Conservation (phyloP, 495 filamentous ascomycete genomes). For the Parathielavia hyrcaniae region DNA sequence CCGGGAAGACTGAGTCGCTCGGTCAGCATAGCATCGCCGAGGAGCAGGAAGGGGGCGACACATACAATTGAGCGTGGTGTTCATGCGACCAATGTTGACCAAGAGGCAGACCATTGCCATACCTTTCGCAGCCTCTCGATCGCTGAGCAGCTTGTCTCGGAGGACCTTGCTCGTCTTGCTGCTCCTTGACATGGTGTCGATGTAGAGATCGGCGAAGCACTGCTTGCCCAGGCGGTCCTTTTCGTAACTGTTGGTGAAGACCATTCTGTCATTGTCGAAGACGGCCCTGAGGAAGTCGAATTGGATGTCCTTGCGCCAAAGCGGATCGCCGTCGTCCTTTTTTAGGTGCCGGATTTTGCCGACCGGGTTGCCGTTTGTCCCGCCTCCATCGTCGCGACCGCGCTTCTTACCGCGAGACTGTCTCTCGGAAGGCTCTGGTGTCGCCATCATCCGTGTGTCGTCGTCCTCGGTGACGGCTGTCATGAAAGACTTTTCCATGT, state of each 20-base stretch:
- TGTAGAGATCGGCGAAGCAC: constrained; percentile 93
- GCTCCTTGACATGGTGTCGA: constrained; percentile 96
- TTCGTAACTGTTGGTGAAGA: constrained; percentile 81
- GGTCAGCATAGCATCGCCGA: constrained; percentile 28
- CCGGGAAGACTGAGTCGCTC: constrained; percentile 73
- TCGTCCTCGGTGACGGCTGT: constrained; percentile 33
- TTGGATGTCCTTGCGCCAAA: constrained; percentile 97
- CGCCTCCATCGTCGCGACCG: constrained; percentile 33
- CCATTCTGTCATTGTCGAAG: constrained; percentile 77
- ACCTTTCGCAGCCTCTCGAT: constrained; percentile 82
- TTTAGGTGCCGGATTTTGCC: constrained; percentile 95
- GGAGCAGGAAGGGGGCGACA: constrained; percentile 6
- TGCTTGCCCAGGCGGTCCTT: constrained; percentile 61
- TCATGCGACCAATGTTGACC: constrained; percentile 97
- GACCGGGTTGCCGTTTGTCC: constrained; percentile 44
- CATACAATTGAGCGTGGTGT: constrained; percentile 95
- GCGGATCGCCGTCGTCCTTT: constrained; percentile 92
- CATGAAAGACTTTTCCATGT: constrained; percentile 33
- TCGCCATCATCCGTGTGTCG: constrained; percentile 30
- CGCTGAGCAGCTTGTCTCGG: constrained; percentile 90
- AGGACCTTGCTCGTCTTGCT: constrained; percentile 99
- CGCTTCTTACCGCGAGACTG: constrained; percentile 33
- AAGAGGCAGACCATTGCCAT: constrained; percentile 99
- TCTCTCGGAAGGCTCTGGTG: constrained; percentile 31
- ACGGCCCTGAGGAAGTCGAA: constrained; percentile 88